Evolutionary conservation across 257 asterid genomes (phyloP).

Genomic region (Gentiana dahurica): DNA sequence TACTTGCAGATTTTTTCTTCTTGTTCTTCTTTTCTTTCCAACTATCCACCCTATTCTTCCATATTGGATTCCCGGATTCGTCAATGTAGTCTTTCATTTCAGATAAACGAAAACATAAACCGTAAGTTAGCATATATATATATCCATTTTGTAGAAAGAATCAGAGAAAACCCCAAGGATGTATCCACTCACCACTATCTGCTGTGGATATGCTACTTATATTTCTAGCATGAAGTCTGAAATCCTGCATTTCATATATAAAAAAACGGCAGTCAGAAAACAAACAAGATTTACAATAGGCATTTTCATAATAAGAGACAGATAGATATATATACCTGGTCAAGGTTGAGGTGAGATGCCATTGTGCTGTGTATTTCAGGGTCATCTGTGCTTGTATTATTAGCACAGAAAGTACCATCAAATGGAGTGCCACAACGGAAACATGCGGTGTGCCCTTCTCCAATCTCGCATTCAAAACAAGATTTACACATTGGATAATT

Average conservation of each 20-base stretch:
- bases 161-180: neutral
- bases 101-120: slow-evolving; percentile 6
- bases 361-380: slow-evolving; percentile 23
- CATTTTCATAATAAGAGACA: too few relatives aligned
- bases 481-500: slow-evolving; percentile 57
- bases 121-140: slow-evolving; percentile 3
- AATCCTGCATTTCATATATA: slow-evolving; percentile 35
- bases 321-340: slow-evolving; percentile 23
- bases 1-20: slow-evolving; percentile 46
- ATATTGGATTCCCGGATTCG: slow-evolving; percentile 88
- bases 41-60: slow-evolving; percentile 96
- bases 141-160: slow-evolving; percentile 1
- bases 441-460: slow-evolving; percentile 59
- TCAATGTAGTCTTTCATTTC: slow-evolving; percentile 44
- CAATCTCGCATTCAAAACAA: slow-evolving; percentile 63
- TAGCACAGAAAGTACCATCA: slow-evolving; percentile 26
- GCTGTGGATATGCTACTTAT: slow-evolving; percentile 74
- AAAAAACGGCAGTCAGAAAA: too few relatives aligned
- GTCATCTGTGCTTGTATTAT: slow-evolving; percentile 27
- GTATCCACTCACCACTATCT: slow-evolving; percentile 73
- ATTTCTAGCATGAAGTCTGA: slow-evolving; percentile 85
- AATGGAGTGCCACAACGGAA: slow-evolving; percentile 56
- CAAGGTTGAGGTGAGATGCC: slow-evolving; percentile 27
- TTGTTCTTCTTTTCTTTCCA: slow-evolving; percentile 93
- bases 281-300: too few relatives aligned